Conservation (phyloP, 495 filamentous ascomycete species). For the Pyronema omphalodes region DNA sequence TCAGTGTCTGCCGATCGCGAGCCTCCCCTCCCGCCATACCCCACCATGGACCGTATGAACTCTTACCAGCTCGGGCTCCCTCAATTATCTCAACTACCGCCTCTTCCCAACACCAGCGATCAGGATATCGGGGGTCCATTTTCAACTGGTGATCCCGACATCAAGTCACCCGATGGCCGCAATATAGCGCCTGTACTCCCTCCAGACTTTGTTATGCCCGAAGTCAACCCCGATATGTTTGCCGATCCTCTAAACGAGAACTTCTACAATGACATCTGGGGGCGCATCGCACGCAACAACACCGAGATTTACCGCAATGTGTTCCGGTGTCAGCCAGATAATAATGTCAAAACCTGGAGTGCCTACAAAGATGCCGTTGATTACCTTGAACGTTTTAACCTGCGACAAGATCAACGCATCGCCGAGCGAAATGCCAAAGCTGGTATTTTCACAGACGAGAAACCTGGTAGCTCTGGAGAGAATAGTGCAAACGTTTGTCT, state of each 20-base stretch:
- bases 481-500: conserved; percentile 26
- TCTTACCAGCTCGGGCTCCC: conserved; percentile 39
- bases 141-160: neutral
- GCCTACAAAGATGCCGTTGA: conserved; percentile 77
- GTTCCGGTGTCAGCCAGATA: conserved; percentile 94
- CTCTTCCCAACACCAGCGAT: conserved; percentile 50
- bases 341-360: conserved; percentile 79
- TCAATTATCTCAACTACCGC: conserved; percentile 44
- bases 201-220: conserved; percentile 43
- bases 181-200: conserved; percentile 32
- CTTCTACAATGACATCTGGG: conserved; percentile 82
- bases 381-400: conserved; percentile 62
- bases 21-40: conserved; percentile 31
- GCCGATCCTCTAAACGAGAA: conserved; percentile 61
- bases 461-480: conserved; percentile 21
- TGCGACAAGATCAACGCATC: conserved; percentile 24
- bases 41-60: conserved; percentile 31
- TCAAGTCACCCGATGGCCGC: neutral
- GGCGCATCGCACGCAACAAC: conserved; percentile 77
- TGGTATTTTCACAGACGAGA: conserved; percentile 4
- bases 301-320: conserved; percentile 82
- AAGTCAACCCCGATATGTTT: conserved; percentile 52
- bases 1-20: neutral
- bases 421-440: conserved; percentile 15
- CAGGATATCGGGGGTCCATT: conserved; percentile 59